phyloP scores from a whole-genome alignment of 345 rosid genomes.

The Ricinus communis region DNA sequence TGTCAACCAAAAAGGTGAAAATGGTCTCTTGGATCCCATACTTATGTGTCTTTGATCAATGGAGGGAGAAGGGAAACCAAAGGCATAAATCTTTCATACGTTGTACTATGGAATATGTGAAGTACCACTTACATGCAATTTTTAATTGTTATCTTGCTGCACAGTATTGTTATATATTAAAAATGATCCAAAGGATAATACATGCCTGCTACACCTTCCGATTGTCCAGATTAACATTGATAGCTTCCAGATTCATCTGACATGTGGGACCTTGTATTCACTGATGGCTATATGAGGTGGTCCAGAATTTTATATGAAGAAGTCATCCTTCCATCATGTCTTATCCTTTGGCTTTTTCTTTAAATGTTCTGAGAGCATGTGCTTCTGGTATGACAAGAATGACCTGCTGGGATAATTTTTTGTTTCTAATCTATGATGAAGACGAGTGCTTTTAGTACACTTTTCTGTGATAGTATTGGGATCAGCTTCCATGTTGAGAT shows the following conservation, averaged over 20 bases:
- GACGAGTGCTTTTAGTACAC: background rate
- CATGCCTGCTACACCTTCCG: background rate
- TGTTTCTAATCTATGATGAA: background rate
- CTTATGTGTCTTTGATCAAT: background rate
- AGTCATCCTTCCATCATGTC: slow-evolving; percentile 1
- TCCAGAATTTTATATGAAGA: background rate
- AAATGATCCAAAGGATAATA: background rate
- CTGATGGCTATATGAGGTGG: background rate
- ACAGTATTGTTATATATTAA: background rate
- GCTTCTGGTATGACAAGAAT: background rate
- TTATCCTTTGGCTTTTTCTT: background rate
- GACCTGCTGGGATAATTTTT: background rate
- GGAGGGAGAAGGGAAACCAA: background rate
- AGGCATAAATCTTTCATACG: background rate
- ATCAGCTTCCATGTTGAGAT: background rate
- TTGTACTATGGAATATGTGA: background rate
- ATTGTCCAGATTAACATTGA: background rate
- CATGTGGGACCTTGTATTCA: background rate
- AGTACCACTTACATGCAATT: background rate
- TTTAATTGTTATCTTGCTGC: too few relatives aligned
- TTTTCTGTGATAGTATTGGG: background rate
- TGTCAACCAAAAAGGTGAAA: background rate
- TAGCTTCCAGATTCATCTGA: background rate
- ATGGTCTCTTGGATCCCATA: background rate
- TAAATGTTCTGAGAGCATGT: background rate